These are phyloP conservation scores for Ascochyta pisi DNA, from an alignment of 2,329 filamentous ascomycete species.

Conservation along the genomic window DNA sequence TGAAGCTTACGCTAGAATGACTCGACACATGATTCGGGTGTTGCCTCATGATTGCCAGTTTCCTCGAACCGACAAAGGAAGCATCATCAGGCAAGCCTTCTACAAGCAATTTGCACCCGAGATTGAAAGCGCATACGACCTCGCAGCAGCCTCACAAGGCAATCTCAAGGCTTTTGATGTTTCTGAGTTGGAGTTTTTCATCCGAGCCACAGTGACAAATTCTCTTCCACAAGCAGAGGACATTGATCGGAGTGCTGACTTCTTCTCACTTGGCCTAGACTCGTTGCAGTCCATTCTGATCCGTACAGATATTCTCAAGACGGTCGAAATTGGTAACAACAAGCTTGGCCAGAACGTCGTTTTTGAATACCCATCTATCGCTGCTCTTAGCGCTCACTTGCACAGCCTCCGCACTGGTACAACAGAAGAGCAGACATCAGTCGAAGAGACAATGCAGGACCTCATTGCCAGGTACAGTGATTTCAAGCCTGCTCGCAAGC, in stretches of 20 bases:
- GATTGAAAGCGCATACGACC: conserved; percentile 56
- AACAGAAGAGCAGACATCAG: conserved; percentile 38
- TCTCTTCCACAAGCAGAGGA: conserved; percentile 18
- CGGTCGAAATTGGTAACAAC: conserved; percentile 55
- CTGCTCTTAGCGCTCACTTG: conserved; percentile 55
- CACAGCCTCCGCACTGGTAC: conserved; percentile 51
- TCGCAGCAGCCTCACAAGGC: conserved; percentile 12
- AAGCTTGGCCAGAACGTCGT: conserved; percentile 63
- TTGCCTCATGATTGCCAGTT: conserved; percentile 56
- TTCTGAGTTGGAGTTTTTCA: conserved; percentile 38
- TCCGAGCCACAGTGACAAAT: conserved; percentile 24
- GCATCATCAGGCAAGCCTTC: conserved; percentile 60
- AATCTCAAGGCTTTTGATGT: conserved; percentile 29
- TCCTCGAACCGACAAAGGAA: conserved; percentile 64
- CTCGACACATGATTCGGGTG: conserved; percentile 60
- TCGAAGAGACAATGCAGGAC: conserved; percentile 53
- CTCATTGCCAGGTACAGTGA: conserved; percentile 55
- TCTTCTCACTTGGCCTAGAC: conserved; percentile 66
- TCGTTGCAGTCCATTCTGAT: conserved; percentile 65
- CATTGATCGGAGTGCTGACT: conserved; percentile 56
- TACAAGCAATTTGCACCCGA: conserved; percentile 58
- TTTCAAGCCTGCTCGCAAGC: conserved; percentile 38
- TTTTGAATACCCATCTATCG: conserved; percentile 63
- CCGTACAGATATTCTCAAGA: conserved; percentile 58
- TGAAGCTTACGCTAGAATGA: conserved; percentile 61